Evolutionary conservation across 2,329 filamentous ascomycete species (phyloP).

Genomic region (Rhytidhysteron rufulum): DNA sequence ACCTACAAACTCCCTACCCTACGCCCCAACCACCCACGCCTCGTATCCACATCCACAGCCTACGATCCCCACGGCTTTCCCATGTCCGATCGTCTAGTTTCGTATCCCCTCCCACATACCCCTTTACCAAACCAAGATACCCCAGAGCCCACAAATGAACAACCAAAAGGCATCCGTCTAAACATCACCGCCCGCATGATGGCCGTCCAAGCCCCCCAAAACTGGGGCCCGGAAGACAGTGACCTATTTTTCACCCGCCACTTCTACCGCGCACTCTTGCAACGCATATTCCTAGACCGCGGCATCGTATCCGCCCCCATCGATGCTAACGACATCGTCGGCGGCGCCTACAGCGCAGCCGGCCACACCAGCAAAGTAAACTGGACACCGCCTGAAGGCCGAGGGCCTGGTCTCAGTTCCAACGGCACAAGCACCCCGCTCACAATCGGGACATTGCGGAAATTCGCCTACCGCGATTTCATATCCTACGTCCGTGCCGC

Average conservation of each 20-base stretch:
- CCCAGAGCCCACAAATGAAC: conserved; percentile 8
- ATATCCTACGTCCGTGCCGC: conserved; percentile 76
- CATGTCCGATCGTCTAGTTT: conserved; percentile 70
- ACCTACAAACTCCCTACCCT: conserved; percentile 80
- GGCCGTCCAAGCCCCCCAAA: conserved; percentile 91
- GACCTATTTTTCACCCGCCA: conserved; percentile 88
- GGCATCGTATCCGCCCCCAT: conserved; percentile 65
- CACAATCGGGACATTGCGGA: conserved; percentile 80
- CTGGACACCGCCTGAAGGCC: conserved; percentile 43
- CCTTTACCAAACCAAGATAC: conserved; percentile 6
- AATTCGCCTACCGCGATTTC: conserved; percentile 74
- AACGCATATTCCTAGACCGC: conserved; percentile 85
- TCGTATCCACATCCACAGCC: conserved; percentile 64
- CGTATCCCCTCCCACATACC: conserved; percentile 36
- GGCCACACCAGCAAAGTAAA: conserved; percentile 30
- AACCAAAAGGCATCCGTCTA: conserved; percentile 62
- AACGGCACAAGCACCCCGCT: conserved; percentile 67
- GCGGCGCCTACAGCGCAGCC: conserved; percentile 38
- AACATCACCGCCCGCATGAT: conserved; percentile 98
- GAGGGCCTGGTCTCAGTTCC: conserved; percentile 40
- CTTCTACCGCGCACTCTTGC: conserved; percentile 85
- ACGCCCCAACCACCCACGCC: conserved; percentile 68
- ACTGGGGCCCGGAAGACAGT: conserved; percentile 81
- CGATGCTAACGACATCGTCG: conserved; percentile 20
- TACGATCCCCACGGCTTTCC: conserved; percentile 90